Evolutionary conservation across 2,329 filamentous ascomycete genomes (phyloP), one percentile per base, ranked within the genome.

Genomic region (Penicillium hesseltinei): DNA sequence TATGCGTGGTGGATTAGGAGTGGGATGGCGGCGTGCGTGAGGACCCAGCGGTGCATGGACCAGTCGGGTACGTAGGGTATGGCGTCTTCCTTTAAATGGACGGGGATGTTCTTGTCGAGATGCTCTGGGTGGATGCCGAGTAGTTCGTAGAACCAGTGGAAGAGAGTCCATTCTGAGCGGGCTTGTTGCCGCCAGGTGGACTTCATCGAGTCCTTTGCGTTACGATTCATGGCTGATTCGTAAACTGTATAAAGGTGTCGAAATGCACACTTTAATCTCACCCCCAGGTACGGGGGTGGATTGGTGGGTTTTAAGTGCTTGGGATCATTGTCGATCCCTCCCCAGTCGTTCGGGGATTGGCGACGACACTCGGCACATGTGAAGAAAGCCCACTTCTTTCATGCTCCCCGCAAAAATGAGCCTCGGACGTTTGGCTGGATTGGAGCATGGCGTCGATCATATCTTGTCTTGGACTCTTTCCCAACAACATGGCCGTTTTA

Each of bases 121-220:
- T 33, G 31, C 15, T 33, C 31, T 33, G 31, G 31, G 31, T 33
- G 31, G 11, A 33, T 61, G 33, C 56, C 60, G 13, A 67, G 60
- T 13, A 67, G n/a, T 54, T 68, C 66, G 31, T 61, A 65, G 53
- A 68, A 61, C 66, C 66, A 67, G 60, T 68, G 66, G 56, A 56
- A 60, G 19, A 61, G 50, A 4, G 58, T 65, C 66, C 66, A 68
- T 27, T 67, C 62, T 27, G 62, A 61, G 46, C 61, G 62, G 40
- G 58, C 61, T 47, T 60, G 60, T 8, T 15, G 57, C 35, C 66
- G 65, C 66, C 66, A 68, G 54, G 64, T 68, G 40, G 66, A 68
- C 59, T 66, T 67, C 65, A 68, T 68, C 6, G 66, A 68, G 61
- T 68, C 65, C 50, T 66, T 63, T 15, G 62, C 61, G 33, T 68